phyloP scores from a whole-genome alignment of 2,329 filamentous ascomycete species.

The Sarocladiaceae sp. region DNA sequence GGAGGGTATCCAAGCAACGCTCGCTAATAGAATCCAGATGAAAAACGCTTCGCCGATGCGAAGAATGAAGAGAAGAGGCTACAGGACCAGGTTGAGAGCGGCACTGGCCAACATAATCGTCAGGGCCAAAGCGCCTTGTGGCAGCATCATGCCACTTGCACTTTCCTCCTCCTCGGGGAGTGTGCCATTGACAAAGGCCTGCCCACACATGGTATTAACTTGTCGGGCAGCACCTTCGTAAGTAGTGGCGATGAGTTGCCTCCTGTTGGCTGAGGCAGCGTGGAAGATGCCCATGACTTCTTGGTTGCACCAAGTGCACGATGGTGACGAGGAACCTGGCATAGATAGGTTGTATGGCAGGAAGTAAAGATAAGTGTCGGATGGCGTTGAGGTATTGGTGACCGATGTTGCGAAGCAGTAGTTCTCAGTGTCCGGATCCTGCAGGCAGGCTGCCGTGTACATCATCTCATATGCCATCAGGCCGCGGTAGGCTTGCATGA shows the following conservation, averaged over 20 bases:
- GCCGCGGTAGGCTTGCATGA: slow-evolving; percentile 70
- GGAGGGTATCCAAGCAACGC: slow-evolving; percentile 10
- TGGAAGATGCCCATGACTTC: slow-evolving; percentile 81
- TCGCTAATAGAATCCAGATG: slow-evolving; percentile 7
- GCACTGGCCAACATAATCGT: slow-evolving; percentile 2
- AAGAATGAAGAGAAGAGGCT: neutral
- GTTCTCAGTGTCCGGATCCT: slow-evolving; percentile 57
- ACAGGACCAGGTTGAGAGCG: neutral
- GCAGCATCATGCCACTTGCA: slow-evolving; percentile 12
- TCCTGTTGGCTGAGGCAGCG: slow-evolving; percentile 59
- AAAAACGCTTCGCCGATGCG: neutral
- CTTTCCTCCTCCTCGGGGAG: slow-evolving; percentile 34
- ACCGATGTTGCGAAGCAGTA: slow-evolving; percentile 85
- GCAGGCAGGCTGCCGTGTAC: slow-evolving; percentile 77
- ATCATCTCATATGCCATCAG: slow-evolving; percentile 73
- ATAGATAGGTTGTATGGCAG: slow-evolving; percentile 73
- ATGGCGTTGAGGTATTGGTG: slow-evolving; percentile 66
- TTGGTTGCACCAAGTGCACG: slow-evolving; percentile 71
- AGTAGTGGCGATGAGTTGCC: slow-evolving; percentile 61
- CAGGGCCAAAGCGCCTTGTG: slow-evolving; percentile 14
- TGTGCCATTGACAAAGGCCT: slow-evolving; percentile 53
- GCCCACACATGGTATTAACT: slow-evolving; percentile 64
- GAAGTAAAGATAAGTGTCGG: slow-evolving; percentile 79
- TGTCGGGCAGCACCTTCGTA: slow-evolving; percentile 69
- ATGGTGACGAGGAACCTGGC: slow-evolving; percentile 62